Evolutionary conservation across 495 filamentous ascomycete genomes (phyloP).

Genomic region (Durotheca rogersii): DNA sequence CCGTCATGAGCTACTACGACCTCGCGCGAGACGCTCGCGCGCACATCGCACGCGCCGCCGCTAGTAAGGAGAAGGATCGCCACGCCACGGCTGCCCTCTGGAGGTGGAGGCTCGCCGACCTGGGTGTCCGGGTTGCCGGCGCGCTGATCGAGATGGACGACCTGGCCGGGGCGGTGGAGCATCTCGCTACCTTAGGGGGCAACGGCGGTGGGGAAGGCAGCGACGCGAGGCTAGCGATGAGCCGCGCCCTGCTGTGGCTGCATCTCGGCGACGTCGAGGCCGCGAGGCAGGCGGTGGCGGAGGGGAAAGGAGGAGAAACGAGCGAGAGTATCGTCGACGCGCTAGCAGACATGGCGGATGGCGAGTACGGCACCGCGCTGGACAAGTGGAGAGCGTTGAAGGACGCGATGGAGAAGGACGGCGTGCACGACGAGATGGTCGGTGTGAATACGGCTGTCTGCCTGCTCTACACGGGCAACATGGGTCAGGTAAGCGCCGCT

Average conservation of each 20-base stretch:
- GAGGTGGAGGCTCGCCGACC: constrained; percentile 66
- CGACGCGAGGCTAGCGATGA: constrained; percentile 40
- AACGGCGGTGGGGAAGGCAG: constrained; percentile 26
- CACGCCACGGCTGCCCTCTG: constrained; percentile 59
- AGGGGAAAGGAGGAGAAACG: constrained; percentile 23
- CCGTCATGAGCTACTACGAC: constrained; percentile 87
- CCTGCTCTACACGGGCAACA: constrained; percentile 71
- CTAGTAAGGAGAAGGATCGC: constrained; percentile 32
- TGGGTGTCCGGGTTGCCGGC: constrained; percentile 77
- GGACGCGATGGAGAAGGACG: constrained; percentile 35
- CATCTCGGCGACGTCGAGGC: constrained; percentile 73
- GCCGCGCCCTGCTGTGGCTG: constrained; percentile 67
- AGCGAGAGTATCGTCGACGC: constrained; percentile 54
- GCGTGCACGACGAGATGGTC: constrained; percentile 56
- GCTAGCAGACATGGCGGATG: constrained; percentile 76
- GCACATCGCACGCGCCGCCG: constrained; percentile 45
- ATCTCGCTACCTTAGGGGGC: constrained; percentile 54
- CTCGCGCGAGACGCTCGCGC: constrained; percentile 73
- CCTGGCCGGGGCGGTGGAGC: constrained; percentile 68
- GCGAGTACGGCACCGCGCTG: constrained; percentile 64
- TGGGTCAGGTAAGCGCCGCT: constrained; percentile 67
- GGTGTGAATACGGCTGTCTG: constrained; percentile 81
- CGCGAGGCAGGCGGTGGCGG: constrained; percentile 55
- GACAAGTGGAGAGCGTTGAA: constrained; percentile 62
- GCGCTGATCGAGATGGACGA: constrained; percentile 91